Conservation (phyloP, 2,329 filamentous ascomycete species). For the Rhinocladiella mackenziei region DNA sequence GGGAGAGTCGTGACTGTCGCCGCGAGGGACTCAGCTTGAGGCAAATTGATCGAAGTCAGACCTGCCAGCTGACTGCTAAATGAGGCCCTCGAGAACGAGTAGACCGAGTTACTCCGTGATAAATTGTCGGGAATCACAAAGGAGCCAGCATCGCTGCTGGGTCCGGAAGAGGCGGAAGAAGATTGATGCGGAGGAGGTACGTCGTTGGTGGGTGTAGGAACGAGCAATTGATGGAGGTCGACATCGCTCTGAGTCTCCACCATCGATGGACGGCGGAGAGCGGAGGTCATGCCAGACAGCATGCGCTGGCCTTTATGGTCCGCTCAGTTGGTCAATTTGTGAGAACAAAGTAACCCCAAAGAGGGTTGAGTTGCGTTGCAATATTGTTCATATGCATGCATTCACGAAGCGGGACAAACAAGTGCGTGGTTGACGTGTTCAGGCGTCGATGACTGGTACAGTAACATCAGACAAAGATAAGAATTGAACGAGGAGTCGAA, state of each 20-base stretch:
- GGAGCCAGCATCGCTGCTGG: conserved; percentile 35
- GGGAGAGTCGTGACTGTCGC: conserved; percentile 80
- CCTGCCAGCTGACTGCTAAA: conserved; percentile 92
- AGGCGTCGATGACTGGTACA: background rate
- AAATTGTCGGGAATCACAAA: conserved; percentile 46
- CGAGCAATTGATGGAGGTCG: conserved; percentile 30
- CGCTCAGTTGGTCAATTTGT: conserved; percentile 8
- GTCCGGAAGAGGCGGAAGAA: conserved; percentile 25
- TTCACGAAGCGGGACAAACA: background rate
- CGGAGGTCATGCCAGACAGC: conserved; percentile 26
- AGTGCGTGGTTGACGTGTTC: background rate
- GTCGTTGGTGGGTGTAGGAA: conserved; percentile 26
- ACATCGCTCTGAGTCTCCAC: conserved; percentile 29
- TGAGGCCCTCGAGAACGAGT: conserved; percentile 85
- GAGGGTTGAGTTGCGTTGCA: conserved; percentile 6
- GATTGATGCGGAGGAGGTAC: conserved; percentile 20
- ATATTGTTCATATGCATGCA: conserved; percentile 14
- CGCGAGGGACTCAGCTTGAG: conserved; percentile 77
- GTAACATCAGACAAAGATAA: no score
- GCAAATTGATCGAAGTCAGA: conserved; percentile 82
- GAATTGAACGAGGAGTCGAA: no score
- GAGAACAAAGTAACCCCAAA: conserved; percentile 9
- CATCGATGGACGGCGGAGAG: conserved; percentile 26
- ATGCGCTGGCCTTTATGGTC: conserved; percentile 4
- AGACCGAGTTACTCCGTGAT: conserved; percentile 76